Evolutionary conservation across 768 basidiomycete species (phyloP), one percentile per base, ranked within the genome.

Genomic region (Mycena latifolia): DNA sequence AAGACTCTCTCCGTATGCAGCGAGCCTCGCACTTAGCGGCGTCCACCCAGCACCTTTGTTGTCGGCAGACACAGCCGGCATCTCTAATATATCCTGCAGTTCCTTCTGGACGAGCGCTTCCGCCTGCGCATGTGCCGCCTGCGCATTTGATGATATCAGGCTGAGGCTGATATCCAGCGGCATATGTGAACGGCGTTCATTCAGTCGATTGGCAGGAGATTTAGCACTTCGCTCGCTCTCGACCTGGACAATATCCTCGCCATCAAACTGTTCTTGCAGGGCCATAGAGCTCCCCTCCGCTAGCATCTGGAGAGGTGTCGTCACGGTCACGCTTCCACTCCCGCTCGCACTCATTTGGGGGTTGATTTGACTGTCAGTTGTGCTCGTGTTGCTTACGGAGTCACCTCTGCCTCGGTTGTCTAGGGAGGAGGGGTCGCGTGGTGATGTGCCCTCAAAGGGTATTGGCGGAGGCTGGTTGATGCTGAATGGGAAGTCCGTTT

Each of bases 1-100:
- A 50, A 98, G 76, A 75, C 87, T 94, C 77, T 96, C 92, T 2
- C 96, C 96, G 69, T 95, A 95, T 18, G 92, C 93, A 6, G 96
- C 96, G 12, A 99, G 84, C 69, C 87, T 88, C 24, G 93, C 95
- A 63, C 93, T 93, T 24, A 98, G 81, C 33, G 91, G 89, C 17
- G 88, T 87, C 65, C 86, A 82, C 20, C 84, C 86, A 5, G 78
- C 76, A 67, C 71, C 82, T 57, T 73, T 80, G 3, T 75, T 50
- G 24, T 59, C 76, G 50, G 76, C 69, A 15, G 75, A 72, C 22
- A 77, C 61, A 45, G 82, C 86, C 25, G 85, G 87, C 77, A 91
- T 81, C 29, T 88, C 88, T 50, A 95, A 75, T 25, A 94, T 91
- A 66, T 91, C 88, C 73, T 88, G 86, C 70, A 92, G 86, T 3